Evolutionary conservation across 2,329 filamentous ascomycete species (phyloP), one percentile per base, ranked within the genome.

Genomic region (Pseudogymnoascus sp.): DNA sequence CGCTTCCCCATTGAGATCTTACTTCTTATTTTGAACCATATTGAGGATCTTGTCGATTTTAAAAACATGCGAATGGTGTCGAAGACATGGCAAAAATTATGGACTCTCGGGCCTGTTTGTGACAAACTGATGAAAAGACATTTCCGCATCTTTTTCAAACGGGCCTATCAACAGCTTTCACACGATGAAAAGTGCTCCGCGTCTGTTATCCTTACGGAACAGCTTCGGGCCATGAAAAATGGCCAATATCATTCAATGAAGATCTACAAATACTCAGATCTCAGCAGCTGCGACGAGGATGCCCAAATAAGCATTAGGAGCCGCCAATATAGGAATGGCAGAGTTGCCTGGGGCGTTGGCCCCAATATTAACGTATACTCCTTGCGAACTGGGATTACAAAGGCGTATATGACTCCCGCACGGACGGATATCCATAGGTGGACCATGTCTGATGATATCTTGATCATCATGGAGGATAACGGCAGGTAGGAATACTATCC

Each of bases 1-100:
- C 52, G 55, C 4, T 22, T 71, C 7, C 69, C 67, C 7, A 19
- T 61, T 3, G 70, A 72, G 19, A 25, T 72, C 36, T 36, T 69
- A 19, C 33, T 64, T 3, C 35, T 23, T 23, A 62, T 72, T 11
- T 39, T 64, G 7, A 33, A 62, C 5, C 36, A 67, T 59, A 63
- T 72, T 23, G 62, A 67, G 39, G 60, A 58, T 38, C 39, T 58
- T 38, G 16, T 22, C 52, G 60, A 62, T 16, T 19, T 62, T 14
- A 33, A 58, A 12, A 58, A 19, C 12, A 58, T 62, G 39, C 41
- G 60, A 22, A 33, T 16, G 19, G 60, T 62, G 11, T 62, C 60
- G 8, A 62, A 58, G 39, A 30, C 30, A 28, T 62, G 60, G 60
- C 28, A 59, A 22, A 52, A 22, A 36, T n/a, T 28, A 23, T 62